Evolutionary conservation across 768 basidiomycete species (phyloP).

Genomic region (Amanita pseudoporphyria): DNA sequence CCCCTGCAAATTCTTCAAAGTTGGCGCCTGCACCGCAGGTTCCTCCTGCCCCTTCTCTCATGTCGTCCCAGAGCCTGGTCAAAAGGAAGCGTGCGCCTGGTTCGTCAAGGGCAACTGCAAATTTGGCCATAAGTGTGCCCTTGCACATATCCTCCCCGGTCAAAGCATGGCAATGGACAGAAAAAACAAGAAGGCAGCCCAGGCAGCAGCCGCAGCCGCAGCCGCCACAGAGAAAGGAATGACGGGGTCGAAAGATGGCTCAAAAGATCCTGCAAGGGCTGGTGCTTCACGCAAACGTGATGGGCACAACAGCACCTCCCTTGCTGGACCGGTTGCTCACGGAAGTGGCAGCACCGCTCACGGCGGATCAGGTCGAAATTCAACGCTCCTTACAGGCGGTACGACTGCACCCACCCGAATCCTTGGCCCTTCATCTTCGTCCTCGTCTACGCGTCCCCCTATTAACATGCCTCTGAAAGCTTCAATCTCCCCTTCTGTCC

Average conservation of each 20-base stretch:
- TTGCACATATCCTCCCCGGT: slow-evolving; percentile 90
- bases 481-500: slow-evolving; percentile 65
- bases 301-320: slow-evolving; percentile 16
- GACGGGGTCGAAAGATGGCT: slow-evolving; percentile 19
- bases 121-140: slow-evolving; percentile 73
- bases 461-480: slow-evolving; percentile 56
- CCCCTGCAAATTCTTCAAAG: slow-evolving; percentile 96
- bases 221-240: slow-evolving; percentile 25
- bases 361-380: slow-evolving; percentile 24
- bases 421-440: slow-evolving; percentile 18
- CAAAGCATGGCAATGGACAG: slow-evolving; percentile 94
- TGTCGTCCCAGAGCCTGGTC: slow-evolving; percentile 57
- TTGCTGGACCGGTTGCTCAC: slow-evolving; percentile 22
- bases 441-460: slow-evolving; percentile 35
- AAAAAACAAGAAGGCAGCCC: slow-evolving; percentile 94
- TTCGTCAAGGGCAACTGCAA: slow-evolving; percentile 87
- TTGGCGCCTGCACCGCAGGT: slow-evolving; percentile 90
- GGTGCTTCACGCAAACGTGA: slow-evolving; percentile 25
- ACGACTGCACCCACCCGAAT: slow-evolving; percentile 62
- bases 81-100: slow-evolving; percentile 81
- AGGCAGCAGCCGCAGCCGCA: slow-evolving; percentile 45
- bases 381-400: slow-evolving; percentile 34
- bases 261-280: slow-evolving; percentile 11
- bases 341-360: slow-evolving; percentile 12
- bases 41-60: slow-evolving; percentile 96